Conservation (phyloP, 768 basidiomycete species). For the Hericium erinaceus region DNA sequence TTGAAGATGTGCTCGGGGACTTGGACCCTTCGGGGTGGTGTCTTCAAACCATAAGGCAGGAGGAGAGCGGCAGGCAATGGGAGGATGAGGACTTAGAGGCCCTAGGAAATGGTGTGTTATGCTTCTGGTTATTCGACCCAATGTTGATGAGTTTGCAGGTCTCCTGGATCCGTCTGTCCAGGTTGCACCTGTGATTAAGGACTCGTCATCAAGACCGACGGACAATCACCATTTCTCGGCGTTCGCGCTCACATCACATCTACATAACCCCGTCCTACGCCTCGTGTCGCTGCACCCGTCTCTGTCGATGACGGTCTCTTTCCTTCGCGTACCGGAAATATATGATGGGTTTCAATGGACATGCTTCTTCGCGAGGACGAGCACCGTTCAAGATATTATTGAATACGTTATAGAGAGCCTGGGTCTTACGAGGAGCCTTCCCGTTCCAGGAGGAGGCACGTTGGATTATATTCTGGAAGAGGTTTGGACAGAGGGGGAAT, state of each 20-base stretch:
- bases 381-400: constrained; percentile 47
- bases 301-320: constrained; percentile 43
- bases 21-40: constrained; percentile 57
- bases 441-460: constrained; percentile 56
- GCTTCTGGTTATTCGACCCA: not conserved
- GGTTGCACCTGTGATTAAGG: constrained; percentile 45
- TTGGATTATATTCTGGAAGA: constrained; percentile 73
- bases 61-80: constrained; percentile 55
- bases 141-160: constrained; percentile 30
- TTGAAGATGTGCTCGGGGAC: constrained; percentile 45
- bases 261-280: constrained; percentile 57
- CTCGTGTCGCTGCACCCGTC: constrained; percentile 62
- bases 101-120: constrained; percentile 49
- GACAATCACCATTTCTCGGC: constrained; percentile 53
- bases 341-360: constrained; percentile 64
- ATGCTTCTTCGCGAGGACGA: constrained; percentile 50
- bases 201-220: constrained; percentile 24
- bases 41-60: constrained; percentile 52
- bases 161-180: constrained; percentile 34
- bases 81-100: constrained; percentile 59
- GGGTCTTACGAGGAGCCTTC: constrained; percentile 56
- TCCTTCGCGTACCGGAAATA: constrained; percentile 68
- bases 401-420: constrained; percentile 48
- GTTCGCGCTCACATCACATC: constrained; percentile 58
- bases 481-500: constrained; percentile 42